These are phyloP conservation scores for Coriaria nepalensis DNA, from an alignment of 306 rosid species.

Conservation along the genomic window DNA sequence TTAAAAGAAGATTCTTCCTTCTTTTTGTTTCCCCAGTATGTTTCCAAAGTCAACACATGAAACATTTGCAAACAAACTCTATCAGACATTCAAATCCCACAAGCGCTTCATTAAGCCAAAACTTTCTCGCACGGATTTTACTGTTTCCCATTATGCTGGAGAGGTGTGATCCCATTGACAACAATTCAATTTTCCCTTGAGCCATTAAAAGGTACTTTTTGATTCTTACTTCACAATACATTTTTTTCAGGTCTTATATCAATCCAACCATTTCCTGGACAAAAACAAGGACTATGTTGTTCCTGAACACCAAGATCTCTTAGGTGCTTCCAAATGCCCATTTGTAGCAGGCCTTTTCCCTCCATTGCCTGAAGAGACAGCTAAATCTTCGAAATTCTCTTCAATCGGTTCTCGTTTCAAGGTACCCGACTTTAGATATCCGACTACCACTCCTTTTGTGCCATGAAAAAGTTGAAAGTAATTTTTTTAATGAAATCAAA, in stretches of 20 bases:
- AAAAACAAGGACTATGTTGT: conserved; percentile 98
- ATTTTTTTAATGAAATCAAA: not conserved
- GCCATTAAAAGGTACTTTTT: conserved; percentile 8
- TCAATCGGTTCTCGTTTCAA: conserved; percentile 96
- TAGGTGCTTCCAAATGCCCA: conserved; percentile 72
- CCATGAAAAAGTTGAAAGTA: no score
- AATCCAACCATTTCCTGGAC: conserved; percentile 91
- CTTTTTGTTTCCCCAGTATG: conserved; percentile 51
- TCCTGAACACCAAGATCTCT: conserved; percentile 91
- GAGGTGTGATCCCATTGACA: conserved; percentile 42
- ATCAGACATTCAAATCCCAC: conserved; percentile 83
- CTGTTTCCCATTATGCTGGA: conserved; percentile 89
- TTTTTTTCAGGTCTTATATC: conserved; percentile 66
- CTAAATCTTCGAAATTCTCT: conserved; percentile 94
- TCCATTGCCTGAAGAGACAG: conserved; percentile 73
- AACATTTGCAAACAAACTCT: conserved; percentile 95
- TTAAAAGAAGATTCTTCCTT: conserved; percentile 11
- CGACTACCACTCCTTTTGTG: not conserved
- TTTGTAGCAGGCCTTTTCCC: conserved; percentile 99
- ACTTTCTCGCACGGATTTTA: conserved; percentile 89
- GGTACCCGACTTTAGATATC: conserved; percentile 29
- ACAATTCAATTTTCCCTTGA: conserved; percentile 13
- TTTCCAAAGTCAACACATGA: conserved; percentile 99
- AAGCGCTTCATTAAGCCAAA: conserved; percentile 96
- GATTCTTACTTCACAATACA: conserved; percentile 18